phyloP scores from a whole-genome alignment of 1,139 yeast species.

The Hyphopichia pseudoburtonii region DNA sequence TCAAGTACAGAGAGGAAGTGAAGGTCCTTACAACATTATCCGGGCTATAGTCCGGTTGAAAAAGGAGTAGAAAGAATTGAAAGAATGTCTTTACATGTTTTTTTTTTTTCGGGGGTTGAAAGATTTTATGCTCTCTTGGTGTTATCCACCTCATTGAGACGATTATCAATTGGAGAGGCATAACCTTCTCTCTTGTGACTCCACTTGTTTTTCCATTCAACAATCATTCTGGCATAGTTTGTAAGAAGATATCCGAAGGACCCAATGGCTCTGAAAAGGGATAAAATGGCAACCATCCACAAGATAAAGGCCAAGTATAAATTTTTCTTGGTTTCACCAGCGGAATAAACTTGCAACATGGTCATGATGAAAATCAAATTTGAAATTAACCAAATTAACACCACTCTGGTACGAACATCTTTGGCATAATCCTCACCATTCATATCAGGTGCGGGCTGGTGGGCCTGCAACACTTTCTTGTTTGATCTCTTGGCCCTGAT shows the following conservation, averaged over 20 bases:
- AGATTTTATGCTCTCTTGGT: neutral
- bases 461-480: conserved; percentile 52
- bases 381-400: conserved; percentile 84
- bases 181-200: conserved; percentile 41
- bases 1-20: too few species aligned
- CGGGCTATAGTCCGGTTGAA: too few species aligned
- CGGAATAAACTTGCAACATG: conserved; percentile 75
- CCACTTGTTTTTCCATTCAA: conserved; percentile 46
- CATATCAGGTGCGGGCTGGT: conserved; percentile 34
- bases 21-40: too few species aligned
- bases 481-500: conserved; percentile 70
- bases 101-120: too few species aligned
- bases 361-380: conserved; percentile 82
- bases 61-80: too few species aligned
- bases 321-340: conserved; percentile 59
- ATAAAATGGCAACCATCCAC: conserved; percentile 87
- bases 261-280: conserved; percentile 78
- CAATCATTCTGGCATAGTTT: conserved; percentile 37
- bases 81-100: too few species aligned
- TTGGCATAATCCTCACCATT: conserved; percentile 89
- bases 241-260: conserved; percentile 63
- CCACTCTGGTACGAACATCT: conserved; percentile 91
- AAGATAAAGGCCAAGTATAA: conserved; percentile 78
- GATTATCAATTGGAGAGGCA: conserved; percentile 33
- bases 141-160: conserved; percentile 25